These are phyloP conservation scores for rapeseed (Brassica napus) DNA, from an alignment of 345 rosid genomes.

Conservation along the genomic window DNA sequence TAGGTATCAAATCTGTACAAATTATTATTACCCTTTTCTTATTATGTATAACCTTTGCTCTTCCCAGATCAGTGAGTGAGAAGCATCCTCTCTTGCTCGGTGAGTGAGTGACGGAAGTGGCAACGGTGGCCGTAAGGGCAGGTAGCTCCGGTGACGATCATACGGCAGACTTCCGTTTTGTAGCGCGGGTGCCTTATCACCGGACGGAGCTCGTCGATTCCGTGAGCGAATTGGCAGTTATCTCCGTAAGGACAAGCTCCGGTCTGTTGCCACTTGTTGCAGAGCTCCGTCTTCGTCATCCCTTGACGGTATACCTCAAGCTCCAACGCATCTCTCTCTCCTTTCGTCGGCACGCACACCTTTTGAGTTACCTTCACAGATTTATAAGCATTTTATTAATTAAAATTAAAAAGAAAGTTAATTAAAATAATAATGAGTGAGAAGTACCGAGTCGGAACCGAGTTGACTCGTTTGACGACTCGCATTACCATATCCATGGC, in stretches of 20 bases:
- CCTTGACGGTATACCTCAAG: constrained; percentile 81
- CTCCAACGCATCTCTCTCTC: constrained; percentile 58
- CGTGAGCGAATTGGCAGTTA: constrained; percentile 89
- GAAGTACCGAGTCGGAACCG: constrained; percentile 43
- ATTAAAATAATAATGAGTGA: background rate
- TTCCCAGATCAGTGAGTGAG: constrained; percentile 36
- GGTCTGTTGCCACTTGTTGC: constrained; percentile 97
- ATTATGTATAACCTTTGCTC: constrained; percentile 1
- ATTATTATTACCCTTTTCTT: constrained; percentile 27
- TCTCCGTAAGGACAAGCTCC: constrained; percentile 80
- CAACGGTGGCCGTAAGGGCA: constrained; percentile 96
- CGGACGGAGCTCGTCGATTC: constrained; percentile 79
- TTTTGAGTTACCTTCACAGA: constrained; percentile 36
- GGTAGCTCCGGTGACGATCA: constrained; percentile 63
- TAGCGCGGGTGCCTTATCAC: constrained; percentile 89
- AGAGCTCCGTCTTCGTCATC: constrained; percentile 83
- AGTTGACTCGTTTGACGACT: constrained; percentile 42
- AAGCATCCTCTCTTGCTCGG: constrained; percentile 61
- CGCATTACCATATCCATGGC: constrained; percentile 32
- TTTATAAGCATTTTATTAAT: background rate
- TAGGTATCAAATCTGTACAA: constrained; percentile 38
- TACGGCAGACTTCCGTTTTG: constrained; percentile 81
- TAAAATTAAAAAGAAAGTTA: background rate
- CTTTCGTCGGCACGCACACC: constrained; percentile 36
- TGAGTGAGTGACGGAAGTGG: constrained; percentile 91